Percentiles rank a stretch among this genome's conserved stretches.
phyloP scores from a whole-genome alignment of 129 eudicot genomes.

The Chrysanthemum lavandulifolium region DNA sequence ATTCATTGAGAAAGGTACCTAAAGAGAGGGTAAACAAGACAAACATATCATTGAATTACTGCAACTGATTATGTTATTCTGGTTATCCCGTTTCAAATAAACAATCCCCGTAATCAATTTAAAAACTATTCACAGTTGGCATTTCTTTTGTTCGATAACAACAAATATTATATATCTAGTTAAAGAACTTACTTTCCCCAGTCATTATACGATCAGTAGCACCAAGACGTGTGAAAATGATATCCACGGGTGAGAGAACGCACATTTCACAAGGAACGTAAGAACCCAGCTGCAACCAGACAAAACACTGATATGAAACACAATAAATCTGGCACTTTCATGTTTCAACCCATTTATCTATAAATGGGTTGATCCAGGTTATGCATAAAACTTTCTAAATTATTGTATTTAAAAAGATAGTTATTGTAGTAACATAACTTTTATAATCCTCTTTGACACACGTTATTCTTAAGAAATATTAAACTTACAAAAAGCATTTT shows the following conservation, averaged over 20 bases:
- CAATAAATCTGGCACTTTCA: background rate
- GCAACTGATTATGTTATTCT: too few species aligned
- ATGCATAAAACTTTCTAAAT: conserved; percentile 2
- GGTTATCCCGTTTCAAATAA: too few species aligned
- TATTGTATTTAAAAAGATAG: background rate
- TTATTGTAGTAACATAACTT: too few species aligned
- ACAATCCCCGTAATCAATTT: background rate
- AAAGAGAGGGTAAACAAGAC: too few species aligned
- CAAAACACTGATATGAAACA: conserved; percentile 10
- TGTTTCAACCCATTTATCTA: background rate
- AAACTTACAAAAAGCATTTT: background rate
- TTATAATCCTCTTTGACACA: background rate
- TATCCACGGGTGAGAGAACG: conserved; percentile 79
- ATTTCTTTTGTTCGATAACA: too few species aligned
- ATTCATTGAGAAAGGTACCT: conserved; percentile 73
- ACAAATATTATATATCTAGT: background rate
- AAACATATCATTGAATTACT: too few species aligned
- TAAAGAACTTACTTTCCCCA: conserved; percentile 52
- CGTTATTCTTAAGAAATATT: background rate
- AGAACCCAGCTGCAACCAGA: conserved; percentile 72
- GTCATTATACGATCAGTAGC: background rate
- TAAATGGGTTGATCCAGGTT: background rate
- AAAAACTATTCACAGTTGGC: background rate
- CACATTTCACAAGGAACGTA: conserved; percentile 78
- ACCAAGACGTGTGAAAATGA: conserved; percentile 35